These are phyloP conservation scores for Aspergillus uvarum DNA, from an alignment of 2,329 filamentous ascomycete species.

Conservation along the genomic window DNA sequence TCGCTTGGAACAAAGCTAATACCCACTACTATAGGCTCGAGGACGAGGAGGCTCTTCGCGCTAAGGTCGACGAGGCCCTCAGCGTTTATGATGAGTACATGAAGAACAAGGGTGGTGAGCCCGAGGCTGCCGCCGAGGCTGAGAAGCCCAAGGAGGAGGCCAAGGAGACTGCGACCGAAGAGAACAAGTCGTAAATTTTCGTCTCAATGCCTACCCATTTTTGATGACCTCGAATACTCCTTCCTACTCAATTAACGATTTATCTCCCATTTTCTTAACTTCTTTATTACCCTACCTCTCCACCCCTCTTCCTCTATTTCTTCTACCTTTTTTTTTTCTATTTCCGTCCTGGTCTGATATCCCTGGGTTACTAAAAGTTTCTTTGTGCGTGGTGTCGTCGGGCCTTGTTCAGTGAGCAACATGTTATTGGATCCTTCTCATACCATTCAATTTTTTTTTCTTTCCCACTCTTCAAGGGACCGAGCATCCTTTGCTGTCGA, in stretches of 20 bases:
- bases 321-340: constrained; percentile 23
- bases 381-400: constrained; percentile 37
- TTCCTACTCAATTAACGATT: constrained; percentile 27
- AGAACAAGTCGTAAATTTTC: constrained; percentile 41
- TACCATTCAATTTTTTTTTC: constrained; percentile 5
- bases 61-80: constrained; percentile 97
- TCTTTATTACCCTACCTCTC: constrained; percentile 14
- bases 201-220: constrained; percentile 30
- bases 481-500: background rate
- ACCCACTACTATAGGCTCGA: constrained; percentile 63
- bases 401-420: constrained; percentile 35
- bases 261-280: constrained; percentile 19
- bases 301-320: constrained; percentile 19
- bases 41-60: constrained; percentile 81
- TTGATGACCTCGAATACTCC: constrained; percentile 35
- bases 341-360: constrained; percentile 41
- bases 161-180: constrained; percentile 45
- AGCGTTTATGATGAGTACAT: constrained; percentile 98
- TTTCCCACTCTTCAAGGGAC: background rate
- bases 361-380: constrained; percentile 44
- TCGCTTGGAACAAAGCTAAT: constrained; percentile 9
- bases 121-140: constrained; percentile 42
- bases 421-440: constrained; percentile 21
- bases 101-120: constrained; percentile 68
- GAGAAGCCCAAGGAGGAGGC: constrained; percentile 46